phyloP scores from a whole-genome alignment of 2,329 filamentous ascomycete species.

The Aureobasidium sp. region DNA sequence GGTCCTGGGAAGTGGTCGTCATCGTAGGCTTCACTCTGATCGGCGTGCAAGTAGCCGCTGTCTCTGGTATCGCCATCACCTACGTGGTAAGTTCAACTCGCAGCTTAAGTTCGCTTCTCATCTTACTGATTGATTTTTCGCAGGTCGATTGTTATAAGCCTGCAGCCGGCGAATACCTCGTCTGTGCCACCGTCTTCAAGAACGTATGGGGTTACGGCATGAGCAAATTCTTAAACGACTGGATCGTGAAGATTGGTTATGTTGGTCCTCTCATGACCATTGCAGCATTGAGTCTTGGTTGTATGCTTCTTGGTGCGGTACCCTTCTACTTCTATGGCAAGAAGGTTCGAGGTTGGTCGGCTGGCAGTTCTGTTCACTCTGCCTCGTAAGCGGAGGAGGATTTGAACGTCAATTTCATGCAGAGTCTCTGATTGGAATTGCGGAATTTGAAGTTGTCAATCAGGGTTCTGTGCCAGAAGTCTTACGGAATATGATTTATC shows the following conservation, averaged over 20 bases:
- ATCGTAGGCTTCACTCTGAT: background rate
- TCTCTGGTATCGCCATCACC: background rate
- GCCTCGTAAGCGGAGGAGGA: background rate
- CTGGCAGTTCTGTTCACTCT: background rate
- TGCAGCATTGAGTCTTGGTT: background rate
- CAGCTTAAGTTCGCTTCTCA: background rate
- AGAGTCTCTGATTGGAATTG: too few relatives aligned
- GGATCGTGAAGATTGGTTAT: background rate
- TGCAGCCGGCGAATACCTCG: conserved; percentile 41
- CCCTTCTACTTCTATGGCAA: background rate
- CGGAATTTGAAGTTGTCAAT: background rate
- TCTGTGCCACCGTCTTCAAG: conserved; percentile 39
- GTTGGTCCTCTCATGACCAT: background rate
- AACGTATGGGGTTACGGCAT: conserved; percentile 22
- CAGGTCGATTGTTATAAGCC: conserved; percentile 41
- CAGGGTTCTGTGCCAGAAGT: too few relatives aligned
- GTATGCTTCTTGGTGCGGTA: background rate
- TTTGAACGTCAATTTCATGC: too few relatives aligned
- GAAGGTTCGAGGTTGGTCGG: background rate
- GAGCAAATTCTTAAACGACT: background rate
- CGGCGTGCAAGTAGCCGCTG: background rate
- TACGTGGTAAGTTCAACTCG: background rate
- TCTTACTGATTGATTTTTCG: background rate
- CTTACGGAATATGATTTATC: too few relatives aligned
- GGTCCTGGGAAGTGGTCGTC: background rate